Percentiles rank a stretch among this genome's conserved stretches.
These are phyloP conservation scores for Physaria fendleri DNA, from an alignment of 345 rosid species.

Conservation along the genomic window DNA sequence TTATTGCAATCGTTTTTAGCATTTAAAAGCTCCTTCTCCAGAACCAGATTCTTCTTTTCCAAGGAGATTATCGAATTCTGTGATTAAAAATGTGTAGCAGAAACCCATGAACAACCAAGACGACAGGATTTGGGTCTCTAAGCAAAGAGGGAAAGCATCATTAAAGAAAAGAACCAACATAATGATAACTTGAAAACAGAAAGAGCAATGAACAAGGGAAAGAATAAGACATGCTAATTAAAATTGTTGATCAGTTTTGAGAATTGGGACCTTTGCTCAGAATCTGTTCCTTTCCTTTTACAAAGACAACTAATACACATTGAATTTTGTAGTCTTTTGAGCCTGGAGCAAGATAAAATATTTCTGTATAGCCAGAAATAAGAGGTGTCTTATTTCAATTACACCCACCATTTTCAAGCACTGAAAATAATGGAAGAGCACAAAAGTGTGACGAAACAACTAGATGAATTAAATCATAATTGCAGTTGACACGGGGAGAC, in stretches of 20 bases:
- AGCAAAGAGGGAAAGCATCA: constrained; percentile 2
- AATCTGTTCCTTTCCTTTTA: not conserved
- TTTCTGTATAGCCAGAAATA: not conserved
- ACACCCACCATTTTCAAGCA: not conserved
- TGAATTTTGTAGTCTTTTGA: not conserved
- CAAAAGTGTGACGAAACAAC: not conserved
- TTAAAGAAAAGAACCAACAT: not conserved
- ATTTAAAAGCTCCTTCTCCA: constrained; percentile 62
- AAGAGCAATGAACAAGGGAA: not conserved
- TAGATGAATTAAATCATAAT: not conserved
- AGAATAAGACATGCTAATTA: not conserved
- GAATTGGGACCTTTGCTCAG: not conserved
- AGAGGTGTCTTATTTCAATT: not conserved
- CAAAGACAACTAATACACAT: constrained; percentile 2
- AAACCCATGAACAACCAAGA: constrained; percentile 18
- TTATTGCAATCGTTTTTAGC: constrained; percentile 49
- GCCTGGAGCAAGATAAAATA: not conserved
- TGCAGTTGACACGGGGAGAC: not conserved
- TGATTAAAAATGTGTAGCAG: constrained; percentile 2
- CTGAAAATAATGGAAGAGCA: not conserved
- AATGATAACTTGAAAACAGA: not conserved
- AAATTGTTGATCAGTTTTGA: not conserved
- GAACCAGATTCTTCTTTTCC: constrained; percentile 59
- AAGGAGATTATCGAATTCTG: constrained; percentile 50
- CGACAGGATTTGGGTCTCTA: constrained; percentile 3